A percentile compares a stretch with the other conserved stretches of the same genome.
Conservation (phyloP, 192 early-diverging fungal genomes). For the Diversispora eburnea region DNA sequence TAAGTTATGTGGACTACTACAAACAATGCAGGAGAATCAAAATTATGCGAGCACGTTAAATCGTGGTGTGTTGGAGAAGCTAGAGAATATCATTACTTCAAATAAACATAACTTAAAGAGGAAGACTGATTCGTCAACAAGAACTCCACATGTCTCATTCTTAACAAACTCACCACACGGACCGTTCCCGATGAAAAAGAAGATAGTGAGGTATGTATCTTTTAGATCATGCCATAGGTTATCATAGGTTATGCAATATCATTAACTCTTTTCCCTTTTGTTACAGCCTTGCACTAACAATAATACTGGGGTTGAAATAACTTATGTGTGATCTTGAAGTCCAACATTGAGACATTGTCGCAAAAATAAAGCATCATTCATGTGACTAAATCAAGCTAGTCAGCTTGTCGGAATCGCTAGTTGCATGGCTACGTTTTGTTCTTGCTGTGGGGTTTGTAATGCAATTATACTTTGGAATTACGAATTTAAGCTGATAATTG, state of each 20-base stretch:
- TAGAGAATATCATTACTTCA: constrained; percentile 15
- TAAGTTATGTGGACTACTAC: constrained; percentile 24
- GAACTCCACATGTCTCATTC: constrained; percentile 3
- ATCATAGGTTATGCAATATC: constrained; percentile 16
- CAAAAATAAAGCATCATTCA: constrained; percentile 4
- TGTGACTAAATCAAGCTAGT: constrained; percentile 12
- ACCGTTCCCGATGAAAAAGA: not conserved
- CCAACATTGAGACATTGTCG: not conserved
- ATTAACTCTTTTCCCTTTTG: constrained; percentile 11
- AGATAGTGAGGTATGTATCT: constrained; percentile 1
- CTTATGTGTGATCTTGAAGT: constrained; percentile 13
- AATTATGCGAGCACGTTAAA: constrained; percentile 14
- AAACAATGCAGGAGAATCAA: constrained; percentile 1
- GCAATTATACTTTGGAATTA: constrained; percentile 12
- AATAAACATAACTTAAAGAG: constrained; percentile 10
- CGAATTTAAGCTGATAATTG: constrained; percentile 18
- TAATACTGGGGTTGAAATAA: constrained; percentile 7
- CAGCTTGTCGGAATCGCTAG: not conserved
- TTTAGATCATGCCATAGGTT: not conserved
- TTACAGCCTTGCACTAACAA: not conserved
- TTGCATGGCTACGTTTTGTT: constrained; percentile 9
- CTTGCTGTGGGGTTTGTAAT: constrained; percentile 14
- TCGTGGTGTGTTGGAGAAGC: constrained; percentile 1
- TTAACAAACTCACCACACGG: not conserved
- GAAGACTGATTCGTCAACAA: not conserved